Evolutionary conservation across 257 asterid species (phyloP).

Genomic region (Scutellaria baicalensis): DNA sequence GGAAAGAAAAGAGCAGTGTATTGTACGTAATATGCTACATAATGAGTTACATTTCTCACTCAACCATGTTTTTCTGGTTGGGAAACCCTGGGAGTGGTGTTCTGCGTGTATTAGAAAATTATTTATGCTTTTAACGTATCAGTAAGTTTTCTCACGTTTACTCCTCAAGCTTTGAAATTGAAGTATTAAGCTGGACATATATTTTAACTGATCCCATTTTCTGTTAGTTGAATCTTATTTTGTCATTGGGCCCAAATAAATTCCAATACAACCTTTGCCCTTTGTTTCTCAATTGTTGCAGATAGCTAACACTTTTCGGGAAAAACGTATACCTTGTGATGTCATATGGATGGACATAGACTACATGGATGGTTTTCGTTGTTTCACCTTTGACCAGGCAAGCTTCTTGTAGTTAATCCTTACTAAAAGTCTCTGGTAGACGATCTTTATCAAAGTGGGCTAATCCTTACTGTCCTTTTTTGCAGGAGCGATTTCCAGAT

Average conservation of each 20-base stretch:
- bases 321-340: slow-evolving; percentile 91
- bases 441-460: slow-evolving; percentile 74
- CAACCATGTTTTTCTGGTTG: background rate
- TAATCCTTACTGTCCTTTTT: slow-evolving; percentile 11
- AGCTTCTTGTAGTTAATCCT: slow-evolving; percentile 7
- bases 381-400: slow-evolving; percentile 90
- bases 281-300: slow-evolving; percentile 28
- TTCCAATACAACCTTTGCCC: background rate
- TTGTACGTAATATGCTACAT: background rate
- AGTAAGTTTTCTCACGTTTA: background rate
- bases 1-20: background rate
- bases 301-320: slow-evolving; percentile 82
- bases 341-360: slow-evolving; percentile 99
- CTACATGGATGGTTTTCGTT: slow-evolving; percentile 96
- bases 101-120: background rate
- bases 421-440: slow-evolving; percentile 65
- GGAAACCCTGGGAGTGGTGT: background rate
- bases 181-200: background rate
- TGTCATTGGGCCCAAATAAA: background rate
- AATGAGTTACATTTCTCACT: background rate
- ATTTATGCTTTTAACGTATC: background rate
- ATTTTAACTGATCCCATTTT: background rate
- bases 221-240: background rate
- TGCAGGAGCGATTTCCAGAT: slow-evolving; percentile 77
- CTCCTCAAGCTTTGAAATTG: background rate